A percentile compares a stretch with the other conserved stretches of the same genome.
Evolutionary conservation across 495 filamentous ascomycete species (phyloP).

Genomic region (Oleoguttula mirabilis): DNA sequence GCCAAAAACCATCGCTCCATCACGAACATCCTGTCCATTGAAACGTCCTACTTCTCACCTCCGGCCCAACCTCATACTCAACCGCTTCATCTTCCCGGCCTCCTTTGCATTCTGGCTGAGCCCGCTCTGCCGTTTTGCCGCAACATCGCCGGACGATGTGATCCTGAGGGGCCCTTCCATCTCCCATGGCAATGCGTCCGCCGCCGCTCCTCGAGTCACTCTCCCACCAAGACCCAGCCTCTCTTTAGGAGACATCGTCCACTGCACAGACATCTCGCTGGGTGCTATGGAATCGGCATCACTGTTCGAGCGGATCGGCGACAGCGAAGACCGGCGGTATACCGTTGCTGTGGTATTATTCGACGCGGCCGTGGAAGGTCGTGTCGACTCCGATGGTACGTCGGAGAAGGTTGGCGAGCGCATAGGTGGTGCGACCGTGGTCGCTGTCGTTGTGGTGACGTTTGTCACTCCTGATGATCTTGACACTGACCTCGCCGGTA

Average conservation of each 20-base stretch:
- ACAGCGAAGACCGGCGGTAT: neutral
- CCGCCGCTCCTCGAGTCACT: constrained; percentile 14
- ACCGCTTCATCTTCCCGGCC: constrained; percentile 10
- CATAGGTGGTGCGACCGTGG: neutral
- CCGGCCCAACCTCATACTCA: constrained; percentile 12
- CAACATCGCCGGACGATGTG: neutral
- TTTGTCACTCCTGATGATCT: neutral
- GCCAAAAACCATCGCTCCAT: too few species aligned
- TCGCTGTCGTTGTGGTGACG: neutral
- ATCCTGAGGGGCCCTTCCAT: neutral
- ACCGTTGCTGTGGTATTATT: neutral
- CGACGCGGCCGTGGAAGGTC: constrained; percentile 3
- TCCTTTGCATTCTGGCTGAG: neutral
- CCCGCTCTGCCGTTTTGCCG: neutral
- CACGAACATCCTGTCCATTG: too few species aligned
- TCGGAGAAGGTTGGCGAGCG: constrained; percentile 4
- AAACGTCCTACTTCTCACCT: constrained; percentile 6
- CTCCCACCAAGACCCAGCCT: constrained; percentile 26
- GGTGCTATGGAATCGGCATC: constrained; percentile 19
- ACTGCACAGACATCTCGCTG: constrained; percentile 24
- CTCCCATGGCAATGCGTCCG: constrained; percentile 26
- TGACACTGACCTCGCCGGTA: neutral
- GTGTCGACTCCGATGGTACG: neutral
- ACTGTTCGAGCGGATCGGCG: constrained; percentile 3
- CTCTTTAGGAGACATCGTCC: constrained; percentile 26